These are phyloP conservation scores for Hymenoscyphus albidus DNA, from an alignment of 2,329 filamentous ascomycete species.

Conservation along the genomic window DNA sequence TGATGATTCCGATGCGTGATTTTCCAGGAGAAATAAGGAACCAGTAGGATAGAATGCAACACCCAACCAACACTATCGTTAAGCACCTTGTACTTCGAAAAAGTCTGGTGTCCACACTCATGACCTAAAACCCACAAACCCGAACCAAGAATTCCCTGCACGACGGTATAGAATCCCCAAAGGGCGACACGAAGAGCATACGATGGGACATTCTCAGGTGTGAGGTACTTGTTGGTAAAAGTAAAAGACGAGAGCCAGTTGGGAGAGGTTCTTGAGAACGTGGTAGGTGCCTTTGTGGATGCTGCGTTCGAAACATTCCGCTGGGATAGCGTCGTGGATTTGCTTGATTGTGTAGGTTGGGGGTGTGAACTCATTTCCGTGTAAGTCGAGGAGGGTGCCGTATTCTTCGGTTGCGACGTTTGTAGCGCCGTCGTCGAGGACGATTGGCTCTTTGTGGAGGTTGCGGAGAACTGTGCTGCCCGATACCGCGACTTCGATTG, in stretches of 20 bases:
- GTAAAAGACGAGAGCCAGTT: conserved; percentile 73
- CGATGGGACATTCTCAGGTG: conserved; percentile 75
- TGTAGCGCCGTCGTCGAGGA: conserved; percentile 89
- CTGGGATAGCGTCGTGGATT: conserved; percentile 92
- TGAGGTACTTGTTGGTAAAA: conserved; percentile 88
- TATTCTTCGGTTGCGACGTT: conserved; percentile 50
- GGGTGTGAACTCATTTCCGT: conserved; percentile 89
- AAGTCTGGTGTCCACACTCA: conserved; percentile 95
- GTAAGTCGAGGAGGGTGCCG: conserved; percentile 78
- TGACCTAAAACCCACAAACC: conserved; percentile 96
- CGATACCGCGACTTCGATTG: conserved; percentile 41
- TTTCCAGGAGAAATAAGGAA: conserved; percentile 99
- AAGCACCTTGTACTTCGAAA: conserved; percentile 84
- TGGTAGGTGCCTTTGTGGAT: conserved; percentile 71
- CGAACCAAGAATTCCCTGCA: conserved; percentile 90
- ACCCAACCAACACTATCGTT: conserved; percentile 94
- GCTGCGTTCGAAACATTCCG: conserved; percentile 93
- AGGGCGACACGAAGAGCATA: conserved; percentile 60
- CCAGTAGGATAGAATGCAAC: conserved; percentile 80
- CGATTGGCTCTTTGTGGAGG: conserved; percentile 56
- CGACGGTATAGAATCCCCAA: conserved; percentile 61
- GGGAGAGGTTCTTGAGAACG: conserved; percentile 74
- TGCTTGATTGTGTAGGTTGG: conserved; percentile 98
- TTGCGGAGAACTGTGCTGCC: conserved; percentile 54
- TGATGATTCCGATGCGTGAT: conserved; percentile 99